phyloP scores from a whole-genome alignment of 805 yeast species.

The Hanseniaspora singularis region DNA sequence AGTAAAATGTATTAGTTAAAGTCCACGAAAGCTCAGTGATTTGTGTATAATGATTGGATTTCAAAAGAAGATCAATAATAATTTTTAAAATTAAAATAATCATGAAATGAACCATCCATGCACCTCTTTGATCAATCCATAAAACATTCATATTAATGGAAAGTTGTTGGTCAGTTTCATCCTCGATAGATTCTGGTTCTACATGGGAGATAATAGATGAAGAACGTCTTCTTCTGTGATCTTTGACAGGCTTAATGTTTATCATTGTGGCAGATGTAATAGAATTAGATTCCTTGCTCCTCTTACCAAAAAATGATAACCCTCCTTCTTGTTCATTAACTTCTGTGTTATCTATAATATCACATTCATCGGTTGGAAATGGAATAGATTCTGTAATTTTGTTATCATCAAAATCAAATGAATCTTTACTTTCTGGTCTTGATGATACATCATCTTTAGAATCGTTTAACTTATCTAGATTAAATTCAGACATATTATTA shows the following conservation, averaged over 20 bases:
- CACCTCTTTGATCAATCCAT: constrained; percentile 94
- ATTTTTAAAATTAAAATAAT: constrained; percentile 62
- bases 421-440: background rate
- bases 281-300: background rate
- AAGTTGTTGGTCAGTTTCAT: constrained; percentile 79
- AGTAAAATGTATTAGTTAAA: constrained; percentile 78
- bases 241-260: constrained; percentile 27
- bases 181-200: constrained; percentile 85
- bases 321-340: too few species aligned
- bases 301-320: too few species aligned
- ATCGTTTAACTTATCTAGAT: too few species aligned
- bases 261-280: background rate
- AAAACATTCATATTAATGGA: constrained; percentile 85
- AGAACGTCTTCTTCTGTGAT: constrained; percentile 55
- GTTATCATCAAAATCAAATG: constrained; percentile 11
- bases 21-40: constrained; percentile 75
- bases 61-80: constrained; percentile 34
- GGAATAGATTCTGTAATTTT: constrained; percentile 13
- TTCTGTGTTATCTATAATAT: background rate
- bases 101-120: constrained; percentile 88
- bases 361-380: constrained; percentile 4
- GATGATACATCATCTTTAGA: too few species aligned
- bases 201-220: constrained; percentile 84
- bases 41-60: constrained; percentile 44
- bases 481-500: background rate